phyloP scores from a whole-genome alignment of 2,329 filamentous ascomycete genomes.

The Lasiodiplodia citricola region DNA sequence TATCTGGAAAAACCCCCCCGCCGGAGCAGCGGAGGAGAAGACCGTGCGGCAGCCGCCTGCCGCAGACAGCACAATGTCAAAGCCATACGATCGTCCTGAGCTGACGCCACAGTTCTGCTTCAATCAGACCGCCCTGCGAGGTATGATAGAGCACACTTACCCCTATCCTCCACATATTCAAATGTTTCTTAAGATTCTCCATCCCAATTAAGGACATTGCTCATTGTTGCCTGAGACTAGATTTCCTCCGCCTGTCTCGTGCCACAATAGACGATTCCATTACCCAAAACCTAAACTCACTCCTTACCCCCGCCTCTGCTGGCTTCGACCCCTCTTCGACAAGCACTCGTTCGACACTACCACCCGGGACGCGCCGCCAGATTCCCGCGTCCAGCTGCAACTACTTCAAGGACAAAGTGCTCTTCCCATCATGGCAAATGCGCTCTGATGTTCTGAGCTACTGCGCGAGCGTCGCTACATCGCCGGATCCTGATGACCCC shows the following conservation, averaged over 20 bases:
- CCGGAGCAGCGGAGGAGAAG: conserved; percentile 16
- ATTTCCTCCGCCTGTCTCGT: conserved; percentile 88
- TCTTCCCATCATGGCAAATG: conserved; percentile 89
- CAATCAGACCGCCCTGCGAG: conserved; percentile 56
- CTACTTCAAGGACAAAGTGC: conserved; percentile 73
- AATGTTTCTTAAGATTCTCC: neutral
- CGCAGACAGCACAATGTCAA: conserved; percentile 43
- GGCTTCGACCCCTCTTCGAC: conserved; percentile 85
- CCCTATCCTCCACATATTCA: neutral
- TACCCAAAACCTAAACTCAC: conserved; percentile 87
- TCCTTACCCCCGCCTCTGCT: conserved; percentile 73
- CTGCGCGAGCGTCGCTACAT: conserved; percentile 85
- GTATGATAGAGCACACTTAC: conserved; percentile 36
- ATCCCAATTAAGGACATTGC: conserved; percentile 20
- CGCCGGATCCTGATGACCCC: conserved; percentile 85
- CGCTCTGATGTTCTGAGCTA: conserved; percentile 85
- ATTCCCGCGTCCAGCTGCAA: conserved; percentile 70
- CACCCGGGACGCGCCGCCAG: conserved; percentile 51
- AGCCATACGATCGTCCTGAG: conserved; percentile 44
- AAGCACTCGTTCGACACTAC: conserved; percentile 62
- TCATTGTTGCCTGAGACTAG: conserved; percentile 51
- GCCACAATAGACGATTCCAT: conserved; percentile 91
- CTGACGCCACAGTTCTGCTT: conserved; percentile 59
- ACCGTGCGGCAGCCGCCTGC: neutral
- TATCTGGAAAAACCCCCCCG: conserved; percentile 27